Conservation (phyloP, 176 grass and related monocot species). For the Puccinellia tenuiflora region DNA sequence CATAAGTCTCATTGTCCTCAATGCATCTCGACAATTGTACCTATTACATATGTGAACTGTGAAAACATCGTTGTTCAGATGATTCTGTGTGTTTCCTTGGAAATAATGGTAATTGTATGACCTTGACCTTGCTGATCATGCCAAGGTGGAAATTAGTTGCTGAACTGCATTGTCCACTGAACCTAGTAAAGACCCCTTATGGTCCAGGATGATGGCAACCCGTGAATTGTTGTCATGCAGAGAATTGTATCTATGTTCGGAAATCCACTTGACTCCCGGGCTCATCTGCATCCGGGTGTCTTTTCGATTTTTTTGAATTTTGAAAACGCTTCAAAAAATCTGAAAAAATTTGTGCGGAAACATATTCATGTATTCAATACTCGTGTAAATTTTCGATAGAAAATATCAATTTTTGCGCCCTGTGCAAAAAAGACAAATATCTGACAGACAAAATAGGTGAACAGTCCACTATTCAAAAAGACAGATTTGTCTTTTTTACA, state of each 20-base stretch:
- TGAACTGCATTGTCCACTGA: not conserved
- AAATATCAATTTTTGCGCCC: no score
- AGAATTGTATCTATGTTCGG: not conserved
- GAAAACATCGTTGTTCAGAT: not conserved
- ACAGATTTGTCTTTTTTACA: no score
- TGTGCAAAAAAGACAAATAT: no score
- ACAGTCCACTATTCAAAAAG: no score
- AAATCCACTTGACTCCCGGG: no score
- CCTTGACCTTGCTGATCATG: not conserved
- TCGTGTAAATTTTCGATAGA: no score
- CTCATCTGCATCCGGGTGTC: no score
- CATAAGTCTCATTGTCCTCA: not conserved
- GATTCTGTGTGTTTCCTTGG: not conserved
- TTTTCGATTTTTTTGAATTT: no score
- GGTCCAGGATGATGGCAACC: not conserved
- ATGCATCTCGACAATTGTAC: not conserved
- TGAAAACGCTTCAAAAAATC: no score
- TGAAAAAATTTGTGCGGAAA: no score
- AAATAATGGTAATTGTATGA: conserved; percentile 20
- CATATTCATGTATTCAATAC: no score
- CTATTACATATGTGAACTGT: not conserved
- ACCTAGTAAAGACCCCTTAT: not conserved
- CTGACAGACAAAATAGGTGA: no score
- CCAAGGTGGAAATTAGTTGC: not conserved
- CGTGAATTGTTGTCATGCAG: not conserved